Percentiles rank a stretch among this genome's conserved stretches.
Conservation (phyloP, 345 rosid genomes). For the Eutrema japonicum region DNA sequence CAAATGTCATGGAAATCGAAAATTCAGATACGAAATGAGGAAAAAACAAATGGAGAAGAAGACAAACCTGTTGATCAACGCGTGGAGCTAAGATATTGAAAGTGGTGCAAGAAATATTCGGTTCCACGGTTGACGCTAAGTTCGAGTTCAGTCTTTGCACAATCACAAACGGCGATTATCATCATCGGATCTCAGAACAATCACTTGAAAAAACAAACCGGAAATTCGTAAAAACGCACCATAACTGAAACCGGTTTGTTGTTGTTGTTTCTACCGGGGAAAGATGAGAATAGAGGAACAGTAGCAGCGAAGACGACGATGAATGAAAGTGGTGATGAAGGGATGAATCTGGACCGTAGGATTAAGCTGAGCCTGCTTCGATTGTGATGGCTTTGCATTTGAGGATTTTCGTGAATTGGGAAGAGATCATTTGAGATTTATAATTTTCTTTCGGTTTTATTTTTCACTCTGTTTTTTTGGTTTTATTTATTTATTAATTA, state of each 20-base stretch:
- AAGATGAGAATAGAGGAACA: slow-evolving; percentile 31
- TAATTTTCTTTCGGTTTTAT: too few species aligned
- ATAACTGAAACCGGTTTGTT: slow-evolving; percentile 30
- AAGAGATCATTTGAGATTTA: too few species aligned
- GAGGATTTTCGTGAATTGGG: too few species aligned
- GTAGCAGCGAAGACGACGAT: slow-evolving; percentile 39
- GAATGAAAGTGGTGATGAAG: slow-evolving; percentile 40
- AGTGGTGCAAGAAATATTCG: slow-evolving; percentile 71
- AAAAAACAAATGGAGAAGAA: neutral
- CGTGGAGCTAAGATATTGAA: slow-evolving; percentile 87
- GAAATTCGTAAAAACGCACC: slow-evolving; percentile 36
- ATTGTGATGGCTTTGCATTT: too few species aligned
- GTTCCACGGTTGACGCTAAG: slow-evolving; percentile 44
- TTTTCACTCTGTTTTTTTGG: too few species aligned
- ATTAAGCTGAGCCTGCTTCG: slow-evolving; percentile 29
- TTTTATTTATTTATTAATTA: too few species aligned
- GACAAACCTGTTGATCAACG: slow-evolving; percentile 59
- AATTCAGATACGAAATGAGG: neutral
- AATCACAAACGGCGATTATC: too few species aligned
- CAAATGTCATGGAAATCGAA: neutral
- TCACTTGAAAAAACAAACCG: neutral
- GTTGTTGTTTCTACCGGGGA: slow-evolving; percentile 36
- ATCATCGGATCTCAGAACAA: slow-evolving; percentile 36
- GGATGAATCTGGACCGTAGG: slow-evolving; percentile 42
- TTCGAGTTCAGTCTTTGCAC: slow-evolving; percentile 46